Base-by-base conservation (phyloP, 352 stramenopile genomes). In the Elongisporangium senticosum region DNA sequence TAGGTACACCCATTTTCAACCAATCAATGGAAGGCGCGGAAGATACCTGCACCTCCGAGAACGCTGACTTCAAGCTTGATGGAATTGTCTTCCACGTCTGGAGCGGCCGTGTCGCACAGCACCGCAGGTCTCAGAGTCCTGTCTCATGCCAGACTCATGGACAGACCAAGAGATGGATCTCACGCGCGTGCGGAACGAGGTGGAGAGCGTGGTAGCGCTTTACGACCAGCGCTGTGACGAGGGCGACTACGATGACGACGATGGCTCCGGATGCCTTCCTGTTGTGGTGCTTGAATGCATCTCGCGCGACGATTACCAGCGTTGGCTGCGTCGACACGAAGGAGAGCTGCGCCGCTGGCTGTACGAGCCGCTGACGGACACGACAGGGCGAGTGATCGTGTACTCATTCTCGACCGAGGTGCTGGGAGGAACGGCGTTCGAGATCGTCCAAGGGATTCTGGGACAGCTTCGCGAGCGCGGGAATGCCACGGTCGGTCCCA, bases 261-360 rank as follows among this genome's bases (percentile, higher is more conserved):
- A 59, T 22, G 59, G 53, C 0, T 11, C 23, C n/a, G 21, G 47
- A 7, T 59, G 54, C n/a, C 19, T 22, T 37, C 63, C 58, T n/a
- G 49, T 65, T 51, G 57, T 65, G 7, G 57, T 68, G 56, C 65
- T 56, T 28, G 47, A 62, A 19, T 62, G 51, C 22, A 61, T 68
- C 23, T 60, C 53, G 19, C 58, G 58, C 17, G 49, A 39, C 3
- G 53, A 53, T 5, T 61, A 68, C 7, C 28, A 19, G 7, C 23
- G 43, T 7, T 71, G 61, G 60, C 14, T 62, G 17, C 19, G 55
- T 10, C 48, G 55, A 11, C 51, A 61, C 22, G 53, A 59, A 55
- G 54, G 26, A 5, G 51, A 58, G 10, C 40, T 68, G 7, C 51
- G 59, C 11, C 60, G 54, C 15, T 71, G 64, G 61, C 7, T 56